Evolutionary conservation across 179 eudicot genomes (phyloP), one percentile per base, ranked within the genome.

Genomic region (Vitellaria paradoxa): DNA sequence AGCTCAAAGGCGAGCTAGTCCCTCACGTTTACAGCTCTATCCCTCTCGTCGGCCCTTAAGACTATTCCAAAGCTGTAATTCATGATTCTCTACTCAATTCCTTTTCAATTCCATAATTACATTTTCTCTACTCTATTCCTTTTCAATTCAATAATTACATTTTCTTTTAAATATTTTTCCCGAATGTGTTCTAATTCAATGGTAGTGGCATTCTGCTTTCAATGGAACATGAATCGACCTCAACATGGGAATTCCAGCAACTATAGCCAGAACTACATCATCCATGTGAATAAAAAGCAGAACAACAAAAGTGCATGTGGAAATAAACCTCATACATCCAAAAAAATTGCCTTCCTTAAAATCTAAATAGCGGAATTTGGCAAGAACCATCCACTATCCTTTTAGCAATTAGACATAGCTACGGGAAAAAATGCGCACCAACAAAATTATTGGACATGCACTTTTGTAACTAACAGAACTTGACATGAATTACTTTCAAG

Each of bases 11-110:
- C 42, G 88, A 86, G 18, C 88, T 90, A 68, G 68, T 89, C 46
- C 98, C 98, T 49, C 97, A 93, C 50, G 89, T 93, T 65, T 92
- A 90, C 66, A 97, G 98, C 63, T 93, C 98, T 74, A 92, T 89
- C 45, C 89, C 97, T 49, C 84, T 92, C 55, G 90, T 93, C 68
- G 98, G 98, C 68, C 89, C 95, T 37, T 92, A 97, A 95, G 93
- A 93, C 74, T 66, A 89, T 47, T 88, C 92, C 21, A 88, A 82
- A 88, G 94, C 98, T 15, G 98, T 93, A 73, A 70, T 65, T 67
- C 4, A 20, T 30, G 72, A 50, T n/a, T n/a, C n/a, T n/a, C n/a
- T n/a, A n/a, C n/a, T n/a, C n/a, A n/a, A n/a, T n/a, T n/a, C n/a
- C n/a, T n/a, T n/a, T n/a, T n/a, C n/a, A n/a, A n/a, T n/a, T n/a